Conservation (phyloP, 371 early-diverging fungal genomes). For the Syncephalastrum contaminatum region DNA sequence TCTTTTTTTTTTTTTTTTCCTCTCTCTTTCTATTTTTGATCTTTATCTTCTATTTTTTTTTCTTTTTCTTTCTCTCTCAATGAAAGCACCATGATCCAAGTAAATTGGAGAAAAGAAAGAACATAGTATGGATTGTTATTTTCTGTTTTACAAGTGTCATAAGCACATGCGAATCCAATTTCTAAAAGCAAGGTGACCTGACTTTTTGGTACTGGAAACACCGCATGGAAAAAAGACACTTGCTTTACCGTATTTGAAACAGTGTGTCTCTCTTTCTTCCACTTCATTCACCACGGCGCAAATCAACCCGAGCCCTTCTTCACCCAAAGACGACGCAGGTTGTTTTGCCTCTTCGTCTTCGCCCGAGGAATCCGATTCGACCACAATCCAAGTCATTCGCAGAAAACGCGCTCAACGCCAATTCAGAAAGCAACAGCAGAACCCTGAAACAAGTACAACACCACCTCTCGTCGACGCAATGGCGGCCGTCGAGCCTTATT, state of each 20-base stretch:
- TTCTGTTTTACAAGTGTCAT: too few species aligned
- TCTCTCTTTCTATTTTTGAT: too few species aligned
- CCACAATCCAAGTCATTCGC: constrained; percentile 32
- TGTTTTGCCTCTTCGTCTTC: constrained; percentile 46
- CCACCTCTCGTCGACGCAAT: constrained; percentile 1
- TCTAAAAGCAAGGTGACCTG: too few species aligned
- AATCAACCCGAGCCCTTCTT: constrained; percentile 1
- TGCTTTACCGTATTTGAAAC: too few species aligned
- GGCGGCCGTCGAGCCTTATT: constrained; percentile 1
- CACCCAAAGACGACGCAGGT: constrained; percentile 13
- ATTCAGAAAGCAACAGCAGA: background rate
- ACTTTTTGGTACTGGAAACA: background rate
- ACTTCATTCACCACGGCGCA: background rate
- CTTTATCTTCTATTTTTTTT: background rate
- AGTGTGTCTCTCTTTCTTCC: background rate
- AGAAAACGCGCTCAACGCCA: constrained; percentile 24
- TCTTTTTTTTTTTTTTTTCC: too few species aligned
- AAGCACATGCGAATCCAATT: too few species aligned
- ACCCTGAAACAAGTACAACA: background rate
- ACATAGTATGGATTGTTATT: too few species aligned
- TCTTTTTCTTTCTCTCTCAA: background rate
- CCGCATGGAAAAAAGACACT: background rate
- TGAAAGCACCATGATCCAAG: background rate
- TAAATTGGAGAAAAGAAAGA: too few species aligned
- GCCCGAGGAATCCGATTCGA: constrained; percentile 28